Conservation (phyloP, 805 yeast species). For the Metschnikowia chrysomelidarum region DNA sequence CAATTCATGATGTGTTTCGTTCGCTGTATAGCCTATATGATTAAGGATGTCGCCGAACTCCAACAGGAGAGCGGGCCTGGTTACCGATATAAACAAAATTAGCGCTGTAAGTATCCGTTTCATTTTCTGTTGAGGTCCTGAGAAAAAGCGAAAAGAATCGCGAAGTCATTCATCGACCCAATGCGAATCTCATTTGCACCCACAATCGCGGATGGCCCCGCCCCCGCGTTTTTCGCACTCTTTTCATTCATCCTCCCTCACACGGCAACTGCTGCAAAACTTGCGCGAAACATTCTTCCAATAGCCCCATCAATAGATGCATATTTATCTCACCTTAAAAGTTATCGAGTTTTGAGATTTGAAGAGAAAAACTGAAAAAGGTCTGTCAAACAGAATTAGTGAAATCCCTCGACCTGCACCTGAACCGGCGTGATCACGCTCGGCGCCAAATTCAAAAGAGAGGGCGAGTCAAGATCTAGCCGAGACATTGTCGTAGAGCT, state of each 20-base stretch:
- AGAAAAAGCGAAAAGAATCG: not conserved
- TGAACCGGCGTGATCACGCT: constrained; percentile 41
- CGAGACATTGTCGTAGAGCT: constrained; percentile 34
- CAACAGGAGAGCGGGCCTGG: constrained; percentile 11
- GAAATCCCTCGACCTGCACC: constrained; percentile 28
- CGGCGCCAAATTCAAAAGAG: constrained; percentile 29
- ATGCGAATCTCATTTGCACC: too few relatives aligned
- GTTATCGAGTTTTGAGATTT: not conserved
- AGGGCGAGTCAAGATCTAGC: constrained; percentile 28
- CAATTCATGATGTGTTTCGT: constrained; percentile 13
- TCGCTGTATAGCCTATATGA: constrained; percentile 11
- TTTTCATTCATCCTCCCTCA: too few relatives aligned
- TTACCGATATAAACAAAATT: constrained; percentile 1
- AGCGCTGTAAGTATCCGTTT: constrained; percentile 1
- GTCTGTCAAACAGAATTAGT: constrained; percentile 4
- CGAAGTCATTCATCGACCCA: not conserved
- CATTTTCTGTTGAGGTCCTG: not conserved
- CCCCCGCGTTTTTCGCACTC: too few relatives aligned
- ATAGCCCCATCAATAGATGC: too few relatives aligned
- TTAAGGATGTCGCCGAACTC: constrained; percentile 13
- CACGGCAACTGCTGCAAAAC: too few relatives aligned
- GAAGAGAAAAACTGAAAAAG: not conserved
- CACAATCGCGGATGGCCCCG: too few relatives aligned
- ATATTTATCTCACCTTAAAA: too few relatives aligned
- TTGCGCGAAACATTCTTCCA: too few relatives aligned